Evolutionary conservation across 1,284 basidiomycete species (phyloP), one percentile per base, ranked within the genome.

Genomic region (Irpex sp.): DNA sequence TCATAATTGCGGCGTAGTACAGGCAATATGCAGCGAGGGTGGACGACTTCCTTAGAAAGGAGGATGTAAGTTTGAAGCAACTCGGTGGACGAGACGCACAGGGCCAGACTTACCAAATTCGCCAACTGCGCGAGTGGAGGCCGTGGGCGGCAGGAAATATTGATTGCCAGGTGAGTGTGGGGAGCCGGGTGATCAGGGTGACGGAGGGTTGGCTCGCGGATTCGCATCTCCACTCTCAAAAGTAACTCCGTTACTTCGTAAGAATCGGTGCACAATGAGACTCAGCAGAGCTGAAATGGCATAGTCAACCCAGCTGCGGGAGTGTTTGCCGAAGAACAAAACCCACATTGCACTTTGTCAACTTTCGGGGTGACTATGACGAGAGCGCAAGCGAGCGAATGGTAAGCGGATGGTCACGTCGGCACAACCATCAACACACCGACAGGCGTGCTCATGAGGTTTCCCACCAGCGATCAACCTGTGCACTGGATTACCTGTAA

Each of bases 381-480:
- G 49, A 38, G 49, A 22, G 20, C 66, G n/a, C 2, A 38, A 54
- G 49, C 49, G 54, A n/a, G 6, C 18, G 22, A 54, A 22, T 20
- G 66, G 44, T 44, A 42, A 15, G 24, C 10, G n/a, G 18, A 27
- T 20, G 44, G 49, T 49, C 27, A 20, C 18, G 22, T 20, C 22
- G n/a, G 13, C n/a, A 65, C 67, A 38, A 18, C 44, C 27, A 68
- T 65, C 43, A 38, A 18, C 11, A 65, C 20, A 62, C 67, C 67
- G 60, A 65, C 62, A 63, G 27, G 43, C 18, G 32, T 62, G 44
- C 22, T 49, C 67, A 24, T 5, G 10, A 20, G 18, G 38, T n/a
- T 54, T 68, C 67, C 45, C 67, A 68, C 67, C 44, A 43, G 15
- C 22, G 62, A 63, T 63, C 44, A 54, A 27, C 62, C 27, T 44